Evolutionary conservation across 257 asterid species (phyloP).

Genomic region (Forsythia viridissima): DNA sequence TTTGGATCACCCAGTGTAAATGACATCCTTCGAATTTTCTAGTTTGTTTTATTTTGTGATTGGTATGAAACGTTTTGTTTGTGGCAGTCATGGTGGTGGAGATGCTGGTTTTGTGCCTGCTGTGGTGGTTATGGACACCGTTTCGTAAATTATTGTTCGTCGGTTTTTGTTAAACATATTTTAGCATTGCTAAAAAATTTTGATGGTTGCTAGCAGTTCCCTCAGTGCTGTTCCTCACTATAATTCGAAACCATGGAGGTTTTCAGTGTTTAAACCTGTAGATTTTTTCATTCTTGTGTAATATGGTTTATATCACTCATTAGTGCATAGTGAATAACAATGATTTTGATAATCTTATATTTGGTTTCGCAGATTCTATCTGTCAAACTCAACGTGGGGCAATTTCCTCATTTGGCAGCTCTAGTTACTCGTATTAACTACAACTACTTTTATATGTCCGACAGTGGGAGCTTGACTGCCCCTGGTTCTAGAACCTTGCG

Average conservation of each 20-base stretch:
- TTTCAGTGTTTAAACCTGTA: background rate
- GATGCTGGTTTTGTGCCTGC: background rate
- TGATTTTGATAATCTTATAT: conserved; percentile 3
- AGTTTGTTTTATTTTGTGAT: background rate
- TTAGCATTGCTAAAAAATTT: background rate
- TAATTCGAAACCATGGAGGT: too few relatives aligned
- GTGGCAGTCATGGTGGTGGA: background rate
- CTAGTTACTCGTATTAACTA: conserved; percentile 89
- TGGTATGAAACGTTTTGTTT: background rate
- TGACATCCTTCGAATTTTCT: background rate
- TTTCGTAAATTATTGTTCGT: background rate
- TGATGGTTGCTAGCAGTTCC: too few relatives aligned
- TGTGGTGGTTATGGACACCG: background rate
- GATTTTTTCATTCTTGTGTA: background rate
- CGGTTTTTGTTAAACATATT: background rate
- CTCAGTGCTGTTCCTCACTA: too few relatives aligned
- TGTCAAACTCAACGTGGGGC: conserved; percentile 94
- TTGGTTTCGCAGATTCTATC: conserved; percentile 71
- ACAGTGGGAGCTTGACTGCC: conserved; percentile 60
- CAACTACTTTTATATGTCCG: conserved; percentile 90
- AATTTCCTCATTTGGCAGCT: conserved; percentile 94
- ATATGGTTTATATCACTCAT: background rate
- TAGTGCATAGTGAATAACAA: background rate
- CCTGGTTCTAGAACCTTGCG: conserved; percentile 47
- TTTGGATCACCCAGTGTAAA: background rate